Evolutionary conservation across 169 alveolate genomes (phyloP).

Genomic region (Plasmodium fragile): DNA sequence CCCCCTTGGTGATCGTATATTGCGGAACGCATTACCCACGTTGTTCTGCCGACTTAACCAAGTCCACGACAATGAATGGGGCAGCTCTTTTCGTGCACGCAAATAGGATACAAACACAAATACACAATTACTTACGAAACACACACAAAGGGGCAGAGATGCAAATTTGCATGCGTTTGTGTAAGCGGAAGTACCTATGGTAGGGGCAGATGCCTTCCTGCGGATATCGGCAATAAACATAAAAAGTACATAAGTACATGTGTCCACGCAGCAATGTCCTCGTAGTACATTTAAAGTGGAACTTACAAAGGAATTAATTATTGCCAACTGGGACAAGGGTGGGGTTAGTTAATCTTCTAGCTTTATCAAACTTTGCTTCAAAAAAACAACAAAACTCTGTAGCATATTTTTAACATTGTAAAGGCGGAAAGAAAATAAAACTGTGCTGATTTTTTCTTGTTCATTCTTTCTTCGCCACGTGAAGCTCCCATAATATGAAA

Average conservation of each 20-base stretch:
- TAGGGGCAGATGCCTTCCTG: not conserved
- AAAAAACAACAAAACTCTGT: not conserved
- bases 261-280: not conserved
- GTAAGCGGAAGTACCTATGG: not conserved
- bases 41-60: not conserved
- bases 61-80: not conserved
- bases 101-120: not conserved
- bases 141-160: not conserved
- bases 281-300: not conserved
- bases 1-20: not conserved
- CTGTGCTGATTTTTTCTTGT: not conserved
- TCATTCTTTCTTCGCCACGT: not conserved
- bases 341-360: not conserved
- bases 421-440: not conserved
- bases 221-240: not conserved
- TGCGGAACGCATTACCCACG: not conserved
- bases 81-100: not conserved
- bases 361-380: conserved; percentile 1
- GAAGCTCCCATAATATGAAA: not conserved
- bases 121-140: not conserved
- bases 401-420: not conserved
- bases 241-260: not conserved
- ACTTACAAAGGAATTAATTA: not conserved
- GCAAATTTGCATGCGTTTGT: not conserved
- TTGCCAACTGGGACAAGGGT: not conserved